Evolutionary conservation across 257 asterid species (phyloP).

Genomic region (Fraxinus cuspidata): DNA sequence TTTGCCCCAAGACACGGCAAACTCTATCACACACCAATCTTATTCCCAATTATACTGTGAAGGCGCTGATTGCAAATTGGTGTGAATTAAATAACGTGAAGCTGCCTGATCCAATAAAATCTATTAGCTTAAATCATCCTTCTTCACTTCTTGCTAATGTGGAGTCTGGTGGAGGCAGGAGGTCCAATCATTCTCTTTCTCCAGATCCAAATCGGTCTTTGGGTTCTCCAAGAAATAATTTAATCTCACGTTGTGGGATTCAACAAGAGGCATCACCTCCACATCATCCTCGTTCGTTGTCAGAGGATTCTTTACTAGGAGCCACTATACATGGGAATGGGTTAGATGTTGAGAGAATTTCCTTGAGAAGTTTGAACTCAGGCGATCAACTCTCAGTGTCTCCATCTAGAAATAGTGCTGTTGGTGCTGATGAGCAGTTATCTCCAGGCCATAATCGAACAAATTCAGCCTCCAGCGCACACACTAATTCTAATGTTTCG

Average conservation of each 20-base stretch:
- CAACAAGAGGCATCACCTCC: conserved; percentile 47
- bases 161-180: conserved; percentile 40
- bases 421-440: conserved; percentile 40
- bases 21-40: conserved; percentile 73
- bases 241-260: conserved; percentile 39
- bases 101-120: conserved; percentile 74
- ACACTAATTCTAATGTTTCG: conserved; percentile 56
- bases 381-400: conserved; percentile 38
- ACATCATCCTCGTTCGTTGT: conserved; percentile 58
- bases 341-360: conserved; percentile 47
- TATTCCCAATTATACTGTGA: conserved; percentile 87
- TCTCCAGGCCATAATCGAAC: conserved; percentile 57
- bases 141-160: conserved; percentile 2
- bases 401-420: conserved; percentile 47
- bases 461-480: conserved; percentile 62
- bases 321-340: conserved; percentile 45
- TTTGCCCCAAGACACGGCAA: conserved; percentile 91
- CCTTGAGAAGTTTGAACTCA: conserved; percentile 42
- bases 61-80: conserved; percentile 85
- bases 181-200: conserved; percentile 43
- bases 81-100: conserved; percentile 70
- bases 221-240: conserved; percentile 49
- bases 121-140: conserved; percentile 18
- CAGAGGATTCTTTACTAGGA: conserved; percentile 59
- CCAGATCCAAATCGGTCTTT: conserved; percentile 42